Base-by-base conservation (phyloP, 768 basidiomycete genomes). In the Termitomyces sp. region DNA sequence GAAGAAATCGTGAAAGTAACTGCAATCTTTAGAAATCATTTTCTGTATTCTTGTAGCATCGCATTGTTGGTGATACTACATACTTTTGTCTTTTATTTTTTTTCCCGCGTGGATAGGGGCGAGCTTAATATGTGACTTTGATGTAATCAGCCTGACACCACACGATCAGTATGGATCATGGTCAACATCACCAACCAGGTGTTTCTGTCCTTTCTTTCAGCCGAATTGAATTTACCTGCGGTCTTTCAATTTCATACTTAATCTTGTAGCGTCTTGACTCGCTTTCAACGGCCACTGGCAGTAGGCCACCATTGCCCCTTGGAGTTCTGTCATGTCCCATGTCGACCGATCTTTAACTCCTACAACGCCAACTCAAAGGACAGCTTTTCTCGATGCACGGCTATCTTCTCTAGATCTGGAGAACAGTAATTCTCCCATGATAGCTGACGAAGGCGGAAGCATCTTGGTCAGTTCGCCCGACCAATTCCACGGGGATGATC, bases 381-480 rank as follows among this genome's bases (percentile, higher is more conserved):
- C 46, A 22, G 30, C 6, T 27, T 54, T 44, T 37, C n/a, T 31
- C 2, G 20, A 42, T 30, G n/a, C 44, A 15, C 57, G 20, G 13
- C 2, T 55, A 7, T 47, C 55, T 41, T 27, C 41, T 6, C 47
- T 7, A 33, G 52, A 54, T 47, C 4, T 22, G 4, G 47, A 54
- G 27, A 30, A 30, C n/a, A 41, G 52, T 7, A 18, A 41, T 18
- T 31, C 30, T 30, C 39, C 20, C 6, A n/a, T 12, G n/a, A 20
- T n/a, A 30, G 12, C 27, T 42, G 41, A 42, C n/a, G 53, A 30
- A 42, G 27, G 18, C 36, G 36, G 18, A 30, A 42, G 39, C 27
- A 48, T 61, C 12, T 58, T 65, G 34, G 60, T 71, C 53, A 70
- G 66, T 33, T 73, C 72, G n/a, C 68, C 70, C 22, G 70, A 69